Conservation (phyloP, 441 rosid genomes). For the Corymbia calophylla region DNA sequence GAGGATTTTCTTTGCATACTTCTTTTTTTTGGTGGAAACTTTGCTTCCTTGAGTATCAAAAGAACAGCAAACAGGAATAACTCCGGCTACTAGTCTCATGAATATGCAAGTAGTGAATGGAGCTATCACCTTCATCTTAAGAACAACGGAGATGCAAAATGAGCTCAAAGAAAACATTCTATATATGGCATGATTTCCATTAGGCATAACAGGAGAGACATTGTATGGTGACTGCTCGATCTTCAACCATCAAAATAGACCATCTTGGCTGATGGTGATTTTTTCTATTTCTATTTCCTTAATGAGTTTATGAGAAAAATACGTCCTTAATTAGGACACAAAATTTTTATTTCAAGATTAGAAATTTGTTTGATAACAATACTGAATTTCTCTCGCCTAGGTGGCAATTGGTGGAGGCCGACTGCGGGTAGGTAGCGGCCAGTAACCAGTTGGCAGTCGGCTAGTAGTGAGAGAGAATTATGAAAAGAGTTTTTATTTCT, state of each 20-base stretch:
- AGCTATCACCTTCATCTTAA: not conserved
- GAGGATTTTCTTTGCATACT: not conserved
- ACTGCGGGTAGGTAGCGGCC: too few relatives aligned
- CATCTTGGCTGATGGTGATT: not conserved
- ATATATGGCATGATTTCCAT: not conserved
- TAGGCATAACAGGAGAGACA: not conserved
- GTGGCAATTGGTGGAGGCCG: too few relatives aligned
- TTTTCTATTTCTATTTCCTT: slow-evolving; percentile 3
- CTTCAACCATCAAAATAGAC: not conserved
- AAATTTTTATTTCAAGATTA: too few relatives aligned
- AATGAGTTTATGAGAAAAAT: too few relatives aligned
- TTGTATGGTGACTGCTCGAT: not conserved
- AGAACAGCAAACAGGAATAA: not conserved
- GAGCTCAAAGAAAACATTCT: not conserved
- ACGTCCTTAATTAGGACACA: too few relatives aligned
- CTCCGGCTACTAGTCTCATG: not conserved
- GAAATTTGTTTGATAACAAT: too few relatives aligned
- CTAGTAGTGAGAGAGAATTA: too few relatives aligned
- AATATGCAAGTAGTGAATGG: not conserved
- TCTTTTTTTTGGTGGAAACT: too few relatives aligned
- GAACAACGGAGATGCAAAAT: not conserved
- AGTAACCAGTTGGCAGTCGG: too few relatives aligned
- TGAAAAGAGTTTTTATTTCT: too few relatives aligned
- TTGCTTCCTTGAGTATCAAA: not conserved
- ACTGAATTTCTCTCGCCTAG: too few relatives aligned